A percentile compares a stretch with the other conserved stretches of the same genome.
Evolutionary conservation across 805 yeast species (phyloP).

Genomic region (Ogataea thermomethanolica): DNA sequence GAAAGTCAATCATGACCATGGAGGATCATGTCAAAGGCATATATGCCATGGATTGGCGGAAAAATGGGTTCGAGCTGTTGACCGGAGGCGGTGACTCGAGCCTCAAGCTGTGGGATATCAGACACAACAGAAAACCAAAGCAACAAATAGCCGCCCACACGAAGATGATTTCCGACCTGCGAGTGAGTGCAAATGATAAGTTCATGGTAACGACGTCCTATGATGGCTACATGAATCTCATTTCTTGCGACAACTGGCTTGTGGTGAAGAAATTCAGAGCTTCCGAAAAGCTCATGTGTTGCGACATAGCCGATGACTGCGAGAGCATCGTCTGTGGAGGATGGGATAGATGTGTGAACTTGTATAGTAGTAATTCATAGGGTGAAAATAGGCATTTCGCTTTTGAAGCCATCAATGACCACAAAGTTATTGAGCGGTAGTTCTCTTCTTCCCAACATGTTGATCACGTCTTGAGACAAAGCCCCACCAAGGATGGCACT

Average conservation of each 20-base stretch:
- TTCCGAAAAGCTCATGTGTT: slow-evolving; percentile 68
- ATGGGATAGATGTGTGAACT: slow-evolving; percentile 78
- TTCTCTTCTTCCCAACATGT: slow-evolving; percentile 70
- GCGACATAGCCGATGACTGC: slow-evolving; percentile 50
- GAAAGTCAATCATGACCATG: slow-evolving; percentile 55
- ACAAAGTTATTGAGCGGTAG: slow-evolving; percentile 79
- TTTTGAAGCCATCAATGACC: slow-evolving; percentile 66
- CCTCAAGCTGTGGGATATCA: slow-evolving; percentile 82
- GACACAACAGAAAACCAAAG: slow-evolving; percentile 41
- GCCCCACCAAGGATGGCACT: slow-evolving; percentile 89
- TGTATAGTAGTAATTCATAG: slow-evolving; percentile 37
- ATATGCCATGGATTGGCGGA: slow-evolving; percentile 68
- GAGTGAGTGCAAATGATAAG: slow-evolving; percentile 43
- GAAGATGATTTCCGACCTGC: slow-evolving; percentile 63
- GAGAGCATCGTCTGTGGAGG: slow-evolving; percentile 58
- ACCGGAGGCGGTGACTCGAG: slow-evolving; percentile 83
- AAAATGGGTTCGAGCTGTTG: slow-evolving; percentile 70
- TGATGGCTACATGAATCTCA: slow-evolving; percentile 62
- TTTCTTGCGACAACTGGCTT: slow-evolving; percentile 72
- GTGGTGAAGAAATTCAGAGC: slow-evolving; percentile 49
- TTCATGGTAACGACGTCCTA: slow-evolving; percentile 61
- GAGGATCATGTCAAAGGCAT: slow-evolving; percentile 71
- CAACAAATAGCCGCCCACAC: slow-evolving; percentile 66
- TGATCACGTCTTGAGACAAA: slow-evolving; percentile 85
- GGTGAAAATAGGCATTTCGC: slow-evolving; percentile 74